Evolutionary conservation across 1,284 basidiomycete species (phyloP).

Genomic region (Tetrapyrgos nigripes): DNA sequence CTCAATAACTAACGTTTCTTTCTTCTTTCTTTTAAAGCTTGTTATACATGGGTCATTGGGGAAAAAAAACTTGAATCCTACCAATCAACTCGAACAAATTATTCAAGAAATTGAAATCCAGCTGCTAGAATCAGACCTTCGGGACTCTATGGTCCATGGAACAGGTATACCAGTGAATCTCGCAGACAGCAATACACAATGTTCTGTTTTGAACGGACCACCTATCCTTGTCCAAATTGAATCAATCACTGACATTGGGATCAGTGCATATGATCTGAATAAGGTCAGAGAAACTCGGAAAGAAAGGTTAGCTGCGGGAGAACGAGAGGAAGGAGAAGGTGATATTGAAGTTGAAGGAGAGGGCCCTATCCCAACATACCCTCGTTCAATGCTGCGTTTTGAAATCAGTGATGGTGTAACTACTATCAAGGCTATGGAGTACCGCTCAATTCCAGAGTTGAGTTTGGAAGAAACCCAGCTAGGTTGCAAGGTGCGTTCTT

Average conservation of each 20-base stretch:
- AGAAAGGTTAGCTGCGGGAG: conserved; percentile 60
- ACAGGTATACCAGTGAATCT: conserved; percentile 68
- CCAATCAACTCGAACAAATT: conserved; percentile 52
- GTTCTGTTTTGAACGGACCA: conserved; percentile 43
- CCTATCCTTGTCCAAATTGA: conserved; percentile 73
- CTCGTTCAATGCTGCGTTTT: conserved; percentile 71
- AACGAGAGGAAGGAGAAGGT: conserved; percentile 64
- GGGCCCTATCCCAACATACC: conserved; percentile 76
- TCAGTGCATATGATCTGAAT: conserved; percentile 72
- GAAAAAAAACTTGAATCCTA: conserved; percentile 55
- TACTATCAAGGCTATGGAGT: conserved; percentile 73
- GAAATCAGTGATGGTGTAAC: conserved; percentile 71
- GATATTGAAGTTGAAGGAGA: conserved; percentile 58
- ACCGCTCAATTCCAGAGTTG: conserved; percentile 60
- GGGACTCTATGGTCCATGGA: conserved; percentile 68
- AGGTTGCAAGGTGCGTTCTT: conserved; percentile 70
- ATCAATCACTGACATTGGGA: conserved; percentile 76
- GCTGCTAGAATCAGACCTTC: conserved; percentile 72
- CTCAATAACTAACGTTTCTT: neutral
- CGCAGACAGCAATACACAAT: conserved; percentile 37
- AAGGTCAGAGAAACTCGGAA: conserved; percentile 68
- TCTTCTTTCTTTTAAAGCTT: conserved; percentile 49
- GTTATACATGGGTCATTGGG: conserved; percentile 65
- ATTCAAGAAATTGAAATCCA: conserved; percentile 63
- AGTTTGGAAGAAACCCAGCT: conserved; percentile 70